Percentiles rank a stretch among this genome's conserved stretches.
These are phyloP conservation scores for Tetrapisispora taiwanensis DNA, from an alignment of 805 yeast genomes.

Conservation along the genomic window DNA sequence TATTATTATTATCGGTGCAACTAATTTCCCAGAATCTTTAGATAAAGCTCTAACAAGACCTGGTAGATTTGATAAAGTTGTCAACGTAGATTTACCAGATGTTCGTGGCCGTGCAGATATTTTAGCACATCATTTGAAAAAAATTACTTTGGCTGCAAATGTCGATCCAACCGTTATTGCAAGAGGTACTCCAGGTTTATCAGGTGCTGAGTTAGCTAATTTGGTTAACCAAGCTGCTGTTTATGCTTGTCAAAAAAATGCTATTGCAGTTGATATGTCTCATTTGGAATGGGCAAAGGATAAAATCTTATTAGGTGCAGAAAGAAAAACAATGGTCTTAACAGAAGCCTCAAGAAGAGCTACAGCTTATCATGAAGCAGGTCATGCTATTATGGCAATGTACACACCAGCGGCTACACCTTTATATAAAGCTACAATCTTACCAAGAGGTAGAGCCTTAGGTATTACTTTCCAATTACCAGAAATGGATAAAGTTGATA, in stretches of 20 bases:
- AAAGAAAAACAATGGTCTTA: slow-evolving; percentile 92
- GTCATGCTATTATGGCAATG: slow-evolving; percentile 97
- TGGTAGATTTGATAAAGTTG: slow-evolving; percentile 94
- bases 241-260: slow-evolving; percentile 87
- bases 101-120: slow-evolving; percentile 95
- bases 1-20: slow-evolving; percentile 93
- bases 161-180: slow-evolving; percentile 89
- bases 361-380: slow-evolving; percentile 98
- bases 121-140: slow-evolving; percentile 80
- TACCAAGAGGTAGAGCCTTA: slow-evolving; percentile 93
- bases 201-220: slow-evolving; percentile 97
- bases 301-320: slow-evolving; percentile 96
- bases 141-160: slow-evolving; percentile 72
- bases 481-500: slow-evolving; percentile 94
- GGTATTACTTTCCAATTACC: slow-evolving; percentile 97
- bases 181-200: slow-evolving; percentile 93
- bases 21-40: slow-evolving; percentile 93
- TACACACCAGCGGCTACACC: slow-evolving; percentile 92
- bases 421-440: slow-evolving; percentile 88
- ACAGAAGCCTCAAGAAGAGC: slow-evolving; percentile 89
- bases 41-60: slow-evolving; percentile 98
- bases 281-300: slow-evolving; percentile 99
- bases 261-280: slow-evolving; percentile 77
- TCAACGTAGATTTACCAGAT: slow-evolving; percentile 91
- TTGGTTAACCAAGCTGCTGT: slow-evolving; percentile 97